phyloP scores from a whole-genome alignment of 2,329 filamentous ascomycete species.

The Ophiocordyceps camponoti-floridani region DNA sequence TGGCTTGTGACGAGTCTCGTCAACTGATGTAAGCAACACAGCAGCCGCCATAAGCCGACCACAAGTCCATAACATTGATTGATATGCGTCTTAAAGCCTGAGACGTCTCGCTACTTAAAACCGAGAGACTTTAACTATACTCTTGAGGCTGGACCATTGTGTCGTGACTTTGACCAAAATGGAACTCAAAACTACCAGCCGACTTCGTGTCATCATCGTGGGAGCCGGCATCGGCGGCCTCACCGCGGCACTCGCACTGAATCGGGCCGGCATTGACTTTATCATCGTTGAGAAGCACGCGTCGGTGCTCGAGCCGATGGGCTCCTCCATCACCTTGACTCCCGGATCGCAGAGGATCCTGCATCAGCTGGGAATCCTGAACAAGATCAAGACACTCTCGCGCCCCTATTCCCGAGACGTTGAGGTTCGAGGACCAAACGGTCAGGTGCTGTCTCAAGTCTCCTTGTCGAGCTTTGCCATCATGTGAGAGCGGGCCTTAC shows the following conservation, averaged over 20 bases:
- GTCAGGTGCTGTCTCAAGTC: not conserved
- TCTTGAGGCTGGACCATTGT: too few relatives aligned
- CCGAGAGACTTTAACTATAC: too few relatives aligned
- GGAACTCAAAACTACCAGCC: not conserved
- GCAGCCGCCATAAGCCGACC: too few relatives aligned
- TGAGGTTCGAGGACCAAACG: not conserved
- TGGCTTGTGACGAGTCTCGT: too few relatives aligned
- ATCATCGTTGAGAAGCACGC: conserved; percentile 10
- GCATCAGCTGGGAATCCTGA: conserved; percentile 9
- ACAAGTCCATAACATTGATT: too few relatives aligned
- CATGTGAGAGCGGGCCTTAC: not conserved
- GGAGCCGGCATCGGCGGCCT: conserved; percentile 8
- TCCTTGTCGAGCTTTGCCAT: not conserved
- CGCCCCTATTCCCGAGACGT: too few relatives aligned
- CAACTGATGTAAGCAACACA: too few relatives aligned
- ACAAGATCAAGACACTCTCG: not conserved
- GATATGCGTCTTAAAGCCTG: too few relatives aligned
- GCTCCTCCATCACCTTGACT: conserved; percentile 8
- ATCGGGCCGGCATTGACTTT: conserved; percentile 11
- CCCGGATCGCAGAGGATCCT: conserved; percentile 10
- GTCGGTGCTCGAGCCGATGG: conserved; percentile 4
- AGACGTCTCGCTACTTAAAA: not conserved
- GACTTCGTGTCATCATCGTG: conserved; percentile 1
- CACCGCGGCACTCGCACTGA: conserved; percentile 9
- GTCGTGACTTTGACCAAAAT: not conserved